Evolutionary conservation across 1,284 basidiomycete genomes (phyloP).

Genomic region (Ceratobasidium theobromae): DNA sequence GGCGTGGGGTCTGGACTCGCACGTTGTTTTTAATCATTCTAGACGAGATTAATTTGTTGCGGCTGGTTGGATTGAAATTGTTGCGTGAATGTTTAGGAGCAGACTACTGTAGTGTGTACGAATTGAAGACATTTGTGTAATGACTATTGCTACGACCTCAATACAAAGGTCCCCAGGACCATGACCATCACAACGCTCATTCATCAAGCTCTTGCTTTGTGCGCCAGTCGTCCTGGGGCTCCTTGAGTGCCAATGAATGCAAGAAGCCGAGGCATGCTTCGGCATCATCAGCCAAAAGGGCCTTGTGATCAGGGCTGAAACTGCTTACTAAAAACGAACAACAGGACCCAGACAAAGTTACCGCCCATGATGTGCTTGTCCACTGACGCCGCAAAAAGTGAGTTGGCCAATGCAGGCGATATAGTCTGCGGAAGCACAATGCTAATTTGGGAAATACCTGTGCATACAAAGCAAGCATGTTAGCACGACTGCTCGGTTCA

Average conservation of each 20-base stretch:
- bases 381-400: constrained; percentile 37
- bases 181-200: neutral
- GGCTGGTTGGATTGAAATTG: neutral
- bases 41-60: neutral
- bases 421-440: constrained; percentile 35
- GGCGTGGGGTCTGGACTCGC: constrained; percentile 26
- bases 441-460: constrained; percentile 36
- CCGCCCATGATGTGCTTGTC: constrained; percentile 32
- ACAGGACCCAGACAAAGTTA: constrained; percentile 30
- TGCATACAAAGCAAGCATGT: neutral
- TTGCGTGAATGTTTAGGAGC: neutral
- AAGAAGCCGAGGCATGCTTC: constrained; percentile 31
- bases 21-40: constrained; percentile 5
- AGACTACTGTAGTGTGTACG: constrained; percentile 30
- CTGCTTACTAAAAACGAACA: constrained; percentile 22
- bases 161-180: constrained; percentile 3
- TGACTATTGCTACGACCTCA: too few species aligned
- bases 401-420: constrained; percentile 37
- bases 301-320: too few species aligned
- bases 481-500: neutral
- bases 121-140: constrained; percentile 31
- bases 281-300: neutral
- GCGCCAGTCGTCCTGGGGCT: constrained; percentile 37
- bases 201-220: constrained; percentile 27
- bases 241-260: constrained; percentile 36